phyloP scores from a whole-genome alignment of 2,329 filamentous ascomycete species.

The Colletotrichum tamarilloi region DNA sequence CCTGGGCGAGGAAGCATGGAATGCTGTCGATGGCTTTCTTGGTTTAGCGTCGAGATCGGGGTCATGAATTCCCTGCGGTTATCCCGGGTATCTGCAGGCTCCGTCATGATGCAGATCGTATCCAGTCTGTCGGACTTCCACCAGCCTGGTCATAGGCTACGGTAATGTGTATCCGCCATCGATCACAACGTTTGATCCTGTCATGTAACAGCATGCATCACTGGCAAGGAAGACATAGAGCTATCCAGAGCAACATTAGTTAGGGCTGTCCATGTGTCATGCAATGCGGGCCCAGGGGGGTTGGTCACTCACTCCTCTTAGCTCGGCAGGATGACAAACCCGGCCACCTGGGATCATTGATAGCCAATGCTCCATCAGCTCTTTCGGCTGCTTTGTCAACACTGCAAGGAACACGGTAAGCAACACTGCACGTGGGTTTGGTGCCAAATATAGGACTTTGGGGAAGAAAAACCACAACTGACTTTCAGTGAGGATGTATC shows the following conservation, averaged over 20 bases:
- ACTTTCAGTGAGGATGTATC: not conserved
- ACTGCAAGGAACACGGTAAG: not conserved
- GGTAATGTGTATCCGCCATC: not conserved
- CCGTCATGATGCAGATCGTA: not conserved
- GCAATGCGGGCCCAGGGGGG: not conserved
- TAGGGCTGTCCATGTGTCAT: not conserved
- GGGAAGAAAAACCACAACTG: not conserved
- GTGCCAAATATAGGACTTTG: not conserved
- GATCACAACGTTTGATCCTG: too few species aligned
- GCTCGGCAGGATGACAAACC: slow-evolving; percentile 1
- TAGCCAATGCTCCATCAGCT: not conserved
- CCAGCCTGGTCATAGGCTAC: not conserved
- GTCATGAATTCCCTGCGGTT: not conserved
- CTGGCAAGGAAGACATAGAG: not conserved
- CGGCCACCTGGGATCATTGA: not conserved
- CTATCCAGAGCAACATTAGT: not conserved
- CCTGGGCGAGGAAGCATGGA: not conserved
- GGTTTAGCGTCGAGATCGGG: not conserved
- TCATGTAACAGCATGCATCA: not conserved
- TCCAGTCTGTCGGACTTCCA: not conserved
- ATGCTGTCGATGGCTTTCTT: not conserved
- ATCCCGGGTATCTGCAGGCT: not conserved
- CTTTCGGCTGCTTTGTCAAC: not conserved
- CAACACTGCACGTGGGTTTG: not conserved
- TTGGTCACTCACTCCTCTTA: not conserved